These are phyloP conservation scores for Astrephomene gubernaculifera DNA, from an alignment of 139 green algal species.

Conservation along the genomic window DNA sequence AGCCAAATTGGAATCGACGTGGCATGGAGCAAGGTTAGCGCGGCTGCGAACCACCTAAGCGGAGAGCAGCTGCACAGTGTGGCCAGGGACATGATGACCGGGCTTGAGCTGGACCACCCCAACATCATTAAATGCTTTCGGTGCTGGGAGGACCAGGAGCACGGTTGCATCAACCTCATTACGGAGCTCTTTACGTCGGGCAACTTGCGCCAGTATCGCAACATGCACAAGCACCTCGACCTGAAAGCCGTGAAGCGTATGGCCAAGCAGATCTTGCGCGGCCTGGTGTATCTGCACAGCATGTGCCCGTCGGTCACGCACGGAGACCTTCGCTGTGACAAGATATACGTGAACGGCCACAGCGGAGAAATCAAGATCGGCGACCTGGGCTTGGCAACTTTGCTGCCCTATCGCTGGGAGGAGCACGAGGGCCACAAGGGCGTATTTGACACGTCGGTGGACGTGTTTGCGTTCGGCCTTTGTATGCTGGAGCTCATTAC, in stretches of 20 bases:
- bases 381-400: conserved; percentile 89
- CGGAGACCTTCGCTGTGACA: conserved; percentile 96
- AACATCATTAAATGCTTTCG: conserved; percentile 92
- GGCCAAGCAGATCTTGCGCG: conserved; percentile 88
- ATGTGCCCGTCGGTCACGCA: conserved; percentile 94
- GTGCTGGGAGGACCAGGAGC: conserved; percentile 82
- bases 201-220: conserved; percentile 90
- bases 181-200: conserved; percentile 95
- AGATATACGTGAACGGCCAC: conserved; percentile 95
- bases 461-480: conserved; percentile 98
- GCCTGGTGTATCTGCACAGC: conserved; percentile 90
- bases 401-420: conserved; percentile 81
- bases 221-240: conserved; percentile 86
- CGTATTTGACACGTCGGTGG: conserved; percentile 64
- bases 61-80: conserved; percentile 77
- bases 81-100: conserved; percentile 82
- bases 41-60: conserved; percentile 66
- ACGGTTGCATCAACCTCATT: conserved; percentile 91
- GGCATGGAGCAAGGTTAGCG: conserved; percentile 91
- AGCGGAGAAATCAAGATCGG: conserved; percentile 96
- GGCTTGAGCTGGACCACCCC: conserved; percentile 87
- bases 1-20: conserved; percentile 88
- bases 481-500: conserved; percentile 98
- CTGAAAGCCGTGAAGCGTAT: conserved; percentile 93
- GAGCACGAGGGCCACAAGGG: conserved; percentile 38